Conservation (phyloP, 1,139 yeast genomes). For the Hyphopichia khmerensis region DNA sequence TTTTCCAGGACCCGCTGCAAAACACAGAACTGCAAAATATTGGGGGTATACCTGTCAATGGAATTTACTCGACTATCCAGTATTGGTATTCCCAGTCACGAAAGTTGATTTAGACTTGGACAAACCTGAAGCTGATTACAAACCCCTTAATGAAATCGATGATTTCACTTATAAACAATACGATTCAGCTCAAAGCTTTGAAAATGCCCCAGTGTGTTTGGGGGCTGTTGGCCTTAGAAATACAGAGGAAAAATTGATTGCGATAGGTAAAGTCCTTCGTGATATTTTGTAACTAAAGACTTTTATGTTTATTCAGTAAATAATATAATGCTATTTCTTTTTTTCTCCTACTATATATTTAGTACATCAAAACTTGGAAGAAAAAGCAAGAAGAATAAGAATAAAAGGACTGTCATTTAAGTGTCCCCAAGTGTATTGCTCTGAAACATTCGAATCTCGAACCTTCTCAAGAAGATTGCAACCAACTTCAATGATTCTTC, state of each 20-base stretch:
- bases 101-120: conserved; percentile 14
- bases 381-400: no score
- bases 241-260: conserved; percentile 18
- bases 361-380: no score
- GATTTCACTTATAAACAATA: conserved; percentile 12
- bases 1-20: conserved; percentile 19
- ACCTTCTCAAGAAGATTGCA: no score
- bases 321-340: no score
- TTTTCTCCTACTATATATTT: no score
- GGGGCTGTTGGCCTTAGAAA: conserved; percentile 17
- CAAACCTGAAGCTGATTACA: conserved; percentile 10
- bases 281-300: background rate
- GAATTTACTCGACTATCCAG: conserved; percentile 24
- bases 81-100: conserved; percentile 19
- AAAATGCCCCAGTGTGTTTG: conserved; percentile 17
- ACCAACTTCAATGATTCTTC: no score
- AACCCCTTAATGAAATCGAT: conserved; percentile 8
- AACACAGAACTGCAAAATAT: conserved; percentile 18
- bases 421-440: no score
- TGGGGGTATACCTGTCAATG: conserved; percentile 22
- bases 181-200: conserved; percentile 14
- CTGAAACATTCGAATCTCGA: no score
- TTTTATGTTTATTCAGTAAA: no score
- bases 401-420: no score
- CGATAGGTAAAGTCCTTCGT: conserved; percentile 10